A percentile compares a stretch with the other conserved stretches of the same genome.
phyloP scores from a whole-genome alignment of 2,329 filamentous ascomycete species.

The Eutypa lata region DNA sequence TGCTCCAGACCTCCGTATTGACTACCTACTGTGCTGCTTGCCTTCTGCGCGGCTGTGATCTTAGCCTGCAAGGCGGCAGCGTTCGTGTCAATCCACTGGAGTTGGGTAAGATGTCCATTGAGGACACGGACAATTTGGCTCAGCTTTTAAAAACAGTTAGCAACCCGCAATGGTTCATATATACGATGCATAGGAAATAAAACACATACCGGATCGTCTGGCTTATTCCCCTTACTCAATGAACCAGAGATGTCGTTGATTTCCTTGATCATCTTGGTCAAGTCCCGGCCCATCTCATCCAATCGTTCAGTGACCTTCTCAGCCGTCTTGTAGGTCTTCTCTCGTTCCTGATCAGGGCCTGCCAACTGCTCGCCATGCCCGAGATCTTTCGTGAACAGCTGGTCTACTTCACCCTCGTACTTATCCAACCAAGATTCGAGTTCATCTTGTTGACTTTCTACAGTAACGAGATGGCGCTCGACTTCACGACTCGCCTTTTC shows the following conservation, averaged over 20 bases:
- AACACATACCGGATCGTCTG: slow-evolving; percentile 76
- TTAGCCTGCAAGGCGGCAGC: slow-evolving; percentile 78
- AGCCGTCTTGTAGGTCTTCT: slow-evolving; percentile 92
- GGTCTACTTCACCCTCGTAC: slow-evolving; percentile 89
- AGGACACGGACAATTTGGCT: slow-evolving; percentile 94
- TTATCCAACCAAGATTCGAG: slow-evolving; percentile 82
- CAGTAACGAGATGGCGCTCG: slow-evolving; percentile 82
- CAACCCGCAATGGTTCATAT: neutral
- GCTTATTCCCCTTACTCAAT: slow-evolving; percentile 83
- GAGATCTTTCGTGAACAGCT: slow-evolving; percentile 77
- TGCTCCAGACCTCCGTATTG: slow-evolving; percentile 59
- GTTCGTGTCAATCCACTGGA: slow-evolving; percentile 90
- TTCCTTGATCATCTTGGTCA: slow-evolving; percentile 96
- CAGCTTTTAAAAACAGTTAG: slow-evolving; percentile 50
- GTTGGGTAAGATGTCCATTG: slow-evolving; percentile 85
- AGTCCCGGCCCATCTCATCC: slow-evolving; percentile 89
- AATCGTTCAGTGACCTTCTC: slow-evolving; percentile 89
- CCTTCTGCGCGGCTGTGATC: slow-evolving; percentile 78
- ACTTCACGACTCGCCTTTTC: slow-evolving; percentile 91
- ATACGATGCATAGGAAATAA: slow-evolving; percentile 13
- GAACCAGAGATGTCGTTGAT: slow-evolving; percentile 92
- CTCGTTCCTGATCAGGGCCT: slow-evolving; percentile 91
- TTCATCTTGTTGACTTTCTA: slow-evolving; percentile 92
- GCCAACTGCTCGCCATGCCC: slow-evolving; percentile 73
- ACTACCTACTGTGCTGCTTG: slow-evolving; percentile 59